Evolutionary conservation across 1,139 yeast species (phyloP), one percentile per base, ranked within the genome.

Genomic region (Yamadazyma mexicana): DNA sequence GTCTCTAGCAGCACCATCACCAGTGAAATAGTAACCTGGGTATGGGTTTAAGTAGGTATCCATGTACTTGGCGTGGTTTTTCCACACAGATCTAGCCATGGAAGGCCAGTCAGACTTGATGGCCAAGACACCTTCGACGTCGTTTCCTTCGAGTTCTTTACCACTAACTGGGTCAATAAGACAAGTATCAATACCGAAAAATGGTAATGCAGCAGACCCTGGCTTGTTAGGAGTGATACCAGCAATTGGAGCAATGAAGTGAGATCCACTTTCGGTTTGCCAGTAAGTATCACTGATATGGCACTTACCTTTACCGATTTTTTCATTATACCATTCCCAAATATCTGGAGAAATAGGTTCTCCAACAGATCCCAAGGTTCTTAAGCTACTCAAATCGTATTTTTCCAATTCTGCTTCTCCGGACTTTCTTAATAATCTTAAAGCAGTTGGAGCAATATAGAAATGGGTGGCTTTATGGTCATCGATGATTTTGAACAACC

Each of bases 321-420:
- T 73, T 49, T 84, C 87, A 54, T 81, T 81, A 62, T 85, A 87
- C 96, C 96, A 87, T 58, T 84, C 88, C 96, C 96, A 87, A 42
- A 87, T 89, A 58, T 87, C 96, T 32, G 91, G 87, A 26, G 95
- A 94, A 62, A 87, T 87, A 47, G 96, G 96, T 62, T 87, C 96
- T 58, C 96, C 96, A 34, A 87, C 96, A 10, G 94, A 82, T 17
- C 95, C 96, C 45, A 87, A 72, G 25, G 80, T 81, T 55, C 95
- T 75, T 46, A 87, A 54, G 2, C 88, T 75, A 39, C 78, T 73
- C 55, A 87, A 71, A 51, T 85, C 83, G 58, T 70, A 80, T 22
- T 78, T 74, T 52, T 80, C 82, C 51, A 85, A 77, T 55, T 64
- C 79, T 41, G 79, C 71, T 50, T 81, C 77, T 42, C 96, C 95